These are phyloP conservation scores for Tremellales sp. DNA, from an alignment of 1,284 basidiomycete species.

Conservation along the genomic window DNA sequence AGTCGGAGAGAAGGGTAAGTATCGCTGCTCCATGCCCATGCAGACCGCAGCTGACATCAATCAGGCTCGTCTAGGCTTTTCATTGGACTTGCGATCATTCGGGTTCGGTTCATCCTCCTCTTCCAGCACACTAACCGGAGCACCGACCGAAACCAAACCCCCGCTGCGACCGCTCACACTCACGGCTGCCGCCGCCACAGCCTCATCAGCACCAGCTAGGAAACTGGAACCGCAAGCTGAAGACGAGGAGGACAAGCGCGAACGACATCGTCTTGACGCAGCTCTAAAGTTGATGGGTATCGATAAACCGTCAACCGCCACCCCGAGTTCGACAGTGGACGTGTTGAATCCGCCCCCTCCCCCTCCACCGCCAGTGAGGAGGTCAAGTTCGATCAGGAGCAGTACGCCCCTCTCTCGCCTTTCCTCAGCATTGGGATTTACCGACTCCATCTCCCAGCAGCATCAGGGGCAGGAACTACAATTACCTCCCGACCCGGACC, in stretches of 20 bases:
- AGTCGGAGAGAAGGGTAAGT: background rate
- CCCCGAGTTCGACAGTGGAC: background rate
- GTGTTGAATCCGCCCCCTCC: background rate
- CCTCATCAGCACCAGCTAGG: constrained; percentile 13
- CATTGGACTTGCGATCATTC: constrained; percentile 44
- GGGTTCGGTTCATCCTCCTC: constrained; percentile 30
- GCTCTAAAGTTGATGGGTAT: constrained; percentile 91
- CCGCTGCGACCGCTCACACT: constrained; percentile 29
- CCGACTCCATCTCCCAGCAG: background rate
- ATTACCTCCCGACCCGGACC: constrained; percentile 2
- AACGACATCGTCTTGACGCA: constrained; percentile 76
- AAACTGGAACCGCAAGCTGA: constrained; percentile 62
- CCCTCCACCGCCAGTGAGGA: background rate
- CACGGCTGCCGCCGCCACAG: constrained; percentile 6
- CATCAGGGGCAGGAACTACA: no score
- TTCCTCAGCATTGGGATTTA: constrained; percentile 6
- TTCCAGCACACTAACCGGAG: constrained; percentile 9
- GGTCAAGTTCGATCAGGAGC: background rate
- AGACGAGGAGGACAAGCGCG: constrained; percentile 79
- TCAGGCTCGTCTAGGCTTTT: constrained; percentile 41
- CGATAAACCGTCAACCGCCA: constrained; percentile 48
- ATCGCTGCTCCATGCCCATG: background rate
- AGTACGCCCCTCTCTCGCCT: constrained; percentile 9
- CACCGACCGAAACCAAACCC: constrained; percentile 17
- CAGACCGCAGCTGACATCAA: background rate